Evolutionary conservation across 2,329 filamentous ascomycete species (phyloP).

Genomic region (Venturia effusa): DNA sequence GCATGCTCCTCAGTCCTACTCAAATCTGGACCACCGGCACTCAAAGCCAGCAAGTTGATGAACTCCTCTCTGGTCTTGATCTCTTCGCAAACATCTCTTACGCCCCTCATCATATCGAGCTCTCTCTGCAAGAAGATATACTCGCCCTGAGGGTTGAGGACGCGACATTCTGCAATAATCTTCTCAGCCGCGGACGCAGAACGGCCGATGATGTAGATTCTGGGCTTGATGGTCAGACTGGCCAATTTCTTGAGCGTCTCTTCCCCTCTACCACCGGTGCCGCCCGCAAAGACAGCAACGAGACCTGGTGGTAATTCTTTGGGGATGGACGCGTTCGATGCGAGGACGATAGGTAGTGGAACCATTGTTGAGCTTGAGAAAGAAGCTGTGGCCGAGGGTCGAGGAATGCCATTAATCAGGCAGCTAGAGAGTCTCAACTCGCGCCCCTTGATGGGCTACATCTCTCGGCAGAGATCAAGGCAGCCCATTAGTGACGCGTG

Average conservation of each 20-base stretch:
- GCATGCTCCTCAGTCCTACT: background rate
- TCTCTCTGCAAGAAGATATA: background rate
- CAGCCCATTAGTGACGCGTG: too few species aligned
- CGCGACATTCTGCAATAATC: background rate
- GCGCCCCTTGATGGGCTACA: too few species aligned
- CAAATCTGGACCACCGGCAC: background rate
- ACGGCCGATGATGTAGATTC: too few species aligned
- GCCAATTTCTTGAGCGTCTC: slow-evolving; percentile 11
- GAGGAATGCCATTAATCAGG: background rate
- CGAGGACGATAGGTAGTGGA: background rate
- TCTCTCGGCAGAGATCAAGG: too few species aligned
- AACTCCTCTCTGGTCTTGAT: background rate
- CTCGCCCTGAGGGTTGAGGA: too few species aligned
- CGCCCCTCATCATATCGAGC: background rate
- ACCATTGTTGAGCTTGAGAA: background rate
- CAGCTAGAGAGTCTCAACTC: too few species aligned
- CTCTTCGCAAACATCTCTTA: background rate
- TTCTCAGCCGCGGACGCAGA: background rate
- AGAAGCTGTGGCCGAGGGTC: background rate
- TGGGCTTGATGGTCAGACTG: too few species aligned
- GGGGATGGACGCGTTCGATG: background rate
- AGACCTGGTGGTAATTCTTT: slow-evolving; percentile 6
- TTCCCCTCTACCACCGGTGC: slow-evolving; percentile 14
- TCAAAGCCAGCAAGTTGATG: background rate
- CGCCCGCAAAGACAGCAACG: slow-evolving; percentile 16